These are phyloP conservation scores for Actinomucor elegans DNA, from an alignment of 371 early-diverging fungal genomes.

Conservation along the genomic window DNA sequence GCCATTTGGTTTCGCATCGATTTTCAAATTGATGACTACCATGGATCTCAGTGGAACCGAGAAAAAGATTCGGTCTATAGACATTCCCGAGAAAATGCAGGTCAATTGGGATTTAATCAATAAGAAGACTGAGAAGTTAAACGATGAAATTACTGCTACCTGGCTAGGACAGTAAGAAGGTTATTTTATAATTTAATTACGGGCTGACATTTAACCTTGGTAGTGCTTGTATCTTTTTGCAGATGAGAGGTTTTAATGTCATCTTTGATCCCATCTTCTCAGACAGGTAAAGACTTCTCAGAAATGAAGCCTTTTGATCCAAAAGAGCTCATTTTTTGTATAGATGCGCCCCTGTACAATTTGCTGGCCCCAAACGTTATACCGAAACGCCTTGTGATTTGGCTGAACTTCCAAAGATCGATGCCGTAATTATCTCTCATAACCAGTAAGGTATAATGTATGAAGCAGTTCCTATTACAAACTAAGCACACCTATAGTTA, in stretches of 20 bases:
- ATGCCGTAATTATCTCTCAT: constrained; percentile 73
- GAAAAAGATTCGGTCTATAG: neutral
- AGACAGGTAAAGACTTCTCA: constrained; percentile 40
- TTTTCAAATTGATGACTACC: neutral
- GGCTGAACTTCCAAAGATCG: constrained; percentile 64
- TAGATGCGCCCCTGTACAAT: constrained; percentile 67
- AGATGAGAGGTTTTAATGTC: constrained; percentile 63
- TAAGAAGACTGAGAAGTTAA: constrained; percentile 13
- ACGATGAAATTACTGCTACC: constrained; percentile 27
- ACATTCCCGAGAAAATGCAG: constrained; percentile 18
- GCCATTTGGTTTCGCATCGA: neutral
- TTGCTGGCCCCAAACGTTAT: constrained; percentile 64
- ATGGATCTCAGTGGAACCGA: neutral
- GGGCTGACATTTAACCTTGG: neutral
- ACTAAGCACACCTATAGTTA: constrained; percentile 34
- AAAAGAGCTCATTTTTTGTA: no score
- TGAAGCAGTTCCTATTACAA: neutral
- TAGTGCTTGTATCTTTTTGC: constrained; percentile 64
- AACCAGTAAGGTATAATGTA: constrained; percentile 47
- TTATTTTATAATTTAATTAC: neutral
- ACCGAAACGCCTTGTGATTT: constrained; percentile 68
- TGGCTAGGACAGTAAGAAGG: constrained; percentile 48
- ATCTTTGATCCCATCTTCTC: constrained; percentile 78
- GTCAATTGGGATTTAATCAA: constrained; percentile 24
- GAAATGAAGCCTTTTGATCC: no score